These are phyloP conservation scores for Crotalaria pallida DNA, from an alignment of 306 rosid genomes.

Conservation along the genomic window DNA sequence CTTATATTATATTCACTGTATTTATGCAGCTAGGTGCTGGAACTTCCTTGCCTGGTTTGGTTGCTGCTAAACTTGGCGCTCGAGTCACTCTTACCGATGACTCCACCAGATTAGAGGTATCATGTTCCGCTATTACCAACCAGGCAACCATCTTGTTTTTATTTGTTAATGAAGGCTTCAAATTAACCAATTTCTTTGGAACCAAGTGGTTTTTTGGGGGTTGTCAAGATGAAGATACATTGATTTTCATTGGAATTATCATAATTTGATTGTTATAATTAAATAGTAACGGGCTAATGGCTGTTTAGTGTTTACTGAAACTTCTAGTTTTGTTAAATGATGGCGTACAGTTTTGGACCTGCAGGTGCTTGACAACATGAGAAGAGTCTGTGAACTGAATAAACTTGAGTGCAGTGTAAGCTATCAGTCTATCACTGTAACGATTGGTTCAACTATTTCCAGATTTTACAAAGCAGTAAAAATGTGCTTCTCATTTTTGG, in stretches of 20 bases:
- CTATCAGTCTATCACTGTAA: background rate
- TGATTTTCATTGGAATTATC: background rate
- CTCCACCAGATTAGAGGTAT: conserved; percentile 52
- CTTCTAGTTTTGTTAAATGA: background rate
- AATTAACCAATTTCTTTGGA: background rate
- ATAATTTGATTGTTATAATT: background rate
- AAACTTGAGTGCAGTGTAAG: conserved; percentile 67
- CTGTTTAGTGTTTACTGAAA: no score
- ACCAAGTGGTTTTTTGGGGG: background rate
- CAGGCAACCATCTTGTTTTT: background rate
- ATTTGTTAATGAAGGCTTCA: background rate
- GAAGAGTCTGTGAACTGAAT: conserved; percentile 63
- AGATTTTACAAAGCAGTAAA: background rate
- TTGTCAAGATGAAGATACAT: background rate
- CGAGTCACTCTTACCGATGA: conserved; percentile 68
- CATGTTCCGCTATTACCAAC: background rate
- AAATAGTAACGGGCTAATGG: background rate
- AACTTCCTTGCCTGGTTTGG: conserved; percentile 79
- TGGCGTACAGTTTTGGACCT: conserved; percentile 17
- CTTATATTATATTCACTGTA: no score
- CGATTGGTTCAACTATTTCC: background rate
- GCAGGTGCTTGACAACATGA: conserved; percentile 88
- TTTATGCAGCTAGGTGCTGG: conserved; percentile 73
- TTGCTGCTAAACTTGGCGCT: conserved; percentile 72
- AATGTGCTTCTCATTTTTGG: background rate